Base-by-base conservation (phyloP, 1,139 yeast genomes). In the Kodamaea fungicola region DNA sequence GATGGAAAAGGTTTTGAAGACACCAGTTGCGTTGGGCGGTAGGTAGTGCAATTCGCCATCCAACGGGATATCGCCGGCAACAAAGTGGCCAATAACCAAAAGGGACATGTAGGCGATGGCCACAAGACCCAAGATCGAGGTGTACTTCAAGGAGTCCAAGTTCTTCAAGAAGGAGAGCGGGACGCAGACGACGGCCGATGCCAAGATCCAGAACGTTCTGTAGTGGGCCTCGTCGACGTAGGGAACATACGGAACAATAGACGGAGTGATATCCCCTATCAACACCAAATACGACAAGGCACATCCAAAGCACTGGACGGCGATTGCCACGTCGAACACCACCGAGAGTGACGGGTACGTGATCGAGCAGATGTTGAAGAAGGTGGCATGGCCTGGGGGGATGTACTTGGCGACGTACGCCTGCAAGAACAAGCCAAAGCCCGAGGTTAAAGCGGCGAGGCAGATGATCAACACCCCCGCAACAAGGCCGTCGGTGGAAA, bases 331-430 rank as follows among this genome's bases (percentile, higher is more conserved):
- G 60, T 90, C 97, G 62, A 90, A 90, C 25, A 87, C 60, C 26
- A 89, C 82, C 1, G 95, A 79, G 32, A 89, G 63, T n/a, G 75
- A 67, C 0, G 97, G 97, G 54, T 88, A 89, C 0, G 97, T 85
- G 39, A 86, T 75, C 39, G 82, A 77, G 50, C 97, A 86, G 13
- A 92, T 68, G 27, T 85, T 78, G 63, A 90, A 90, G 59, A 90
- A 92, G 1, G 95, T 84, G 6, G 97, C 92, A 37, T 79, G 74
- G 6, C 95, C 88, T 3, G 67, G 67, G 9, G 85, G 80, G 1
- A 83, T 80, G 51, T 77, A 82, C 46, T 74, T 72, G 8, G 96
- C 76, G 23, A 85, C 80, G 47, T 80, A 71, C n/a, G 83, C 84
- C 52, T 90, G 90, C 25, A 90, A 65, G 49, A 79, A 83, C 30